Percentiles rank a stretch among this genome's conserved stretches.
Conservation (phyloP, 345 rosid species). For the Erodium maritimum region DNA sequence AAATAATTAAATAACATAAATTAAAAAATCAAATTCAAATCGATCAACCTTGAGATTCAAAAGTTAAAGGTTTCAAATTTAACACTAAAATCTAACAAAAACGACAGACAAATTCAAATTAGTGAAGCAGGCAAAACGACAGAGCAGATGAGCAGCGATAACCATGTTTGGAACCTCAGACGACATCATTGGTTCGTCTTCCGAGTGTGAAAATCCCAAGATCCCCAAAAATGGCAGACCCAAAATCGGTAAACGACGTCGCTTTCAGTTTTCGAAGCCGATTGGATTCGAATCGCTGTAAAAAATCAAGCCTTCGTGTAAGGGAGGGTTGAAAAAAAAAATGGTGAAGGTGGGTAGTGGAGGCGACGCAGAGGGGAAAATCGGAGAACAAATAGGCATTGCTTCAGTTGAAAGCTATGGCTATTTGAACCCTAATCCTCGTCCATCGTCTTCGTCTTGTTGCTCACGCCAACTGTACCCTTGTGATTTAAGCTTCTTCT, state of each 20-base stretch:
- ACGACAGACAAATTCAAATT: background rate
- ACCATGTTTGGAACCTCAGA: background rate
- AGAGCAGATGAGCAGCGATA: too few relatives aligned
- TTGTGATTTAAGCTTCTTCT: background rate
- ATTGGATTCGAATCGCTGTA: background rate
- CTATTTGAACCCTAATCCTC: background rate
- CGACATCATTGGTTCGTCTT: background rate
- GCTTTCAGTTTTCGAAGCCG: background rate
- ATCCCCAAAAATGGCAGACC: too few relatives aligned
- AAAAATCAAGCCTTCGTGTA: background rate
- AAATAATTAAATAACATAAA: too few relatives aligned
- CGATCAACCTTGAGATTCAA: background rate
- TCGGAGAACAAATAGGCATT: slow-evolving; percentile 2
- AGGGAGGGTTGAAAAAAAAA: background rate
- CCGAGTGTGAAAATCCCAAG: background rate
- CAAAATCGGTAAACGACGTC: background rate
- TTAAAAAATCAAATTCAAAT: too few relatives aligned
- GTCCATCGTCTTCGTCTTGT: too few relatives aligned
- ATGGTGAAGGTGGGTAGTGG: background rate
- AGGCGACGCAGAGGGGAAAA: too few relatives aligned
- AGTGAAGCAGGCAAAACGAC: background rate
- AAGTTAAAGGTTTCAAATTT: too few relatives aligned
- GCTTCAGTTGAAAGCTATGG: slow-evolving; percentile 18
- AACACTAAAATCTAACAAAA: background rate
- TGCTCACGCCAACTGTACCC: background rate